Evolutionary conservation across 305 asterid species (phyloP), one percentile per base, ranked within the genome.

Genomic region (Solanum hybrid): DNA sequence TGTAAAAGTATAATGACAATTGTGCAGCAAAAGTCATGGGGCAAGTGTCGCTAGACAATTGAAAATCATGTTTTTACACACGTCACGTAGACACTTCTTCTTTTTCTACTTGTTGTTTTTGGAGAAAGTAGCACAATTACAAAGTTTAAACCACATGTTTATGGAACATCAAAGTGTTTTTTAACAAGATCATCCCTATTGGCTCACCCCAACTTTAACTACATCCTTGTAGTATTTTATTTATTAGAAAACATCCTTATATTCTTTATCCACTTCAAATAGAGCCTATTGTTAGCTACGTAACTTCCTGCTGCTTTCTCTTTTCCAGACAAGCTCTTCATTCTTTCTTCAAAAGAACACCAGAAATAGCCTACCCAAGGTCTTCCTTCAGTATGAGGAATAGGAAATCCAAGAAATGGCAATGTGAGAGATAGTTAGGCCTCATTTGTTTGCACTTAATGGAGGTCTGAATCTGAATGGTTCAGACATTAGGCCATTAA

Each of bases 371-470:
- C 77, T 32, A 57, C 77, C 76, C 26, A 57, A 31, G 73, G 75
- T 29, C 88, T 45, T 51, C 75, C 88, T 29, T 33, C 75, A 51
- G 73, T 20, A 39, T 17, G 88, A 45, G 75, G 37, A 31, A 27
- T 84, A 51, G 29, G 76, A 51, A 39, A 45, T 34, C 27, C 39
- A 76, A 51, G 57, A 76, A 82, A 94, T 94, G 98, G 94, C 89
- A 85, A 92, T 37, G 45, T 85, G 91, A 92, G 92, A 79, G 10
- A 88, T 92, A 39, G 86, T 80, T 26, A 65, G 73, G 73, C 73
- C 73, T 65, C 27, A 65, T 65, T 65, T 65, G 73, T 65, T 65
- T 65, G 73, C 73, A 65, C 26, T 65, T 65, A 65, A 61, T 61
- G 73, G 26, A 61, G 72, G 26, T 20, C 27, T 61, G 73, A 61